phyloP scores from a whole-genome alignment of 2,329 filamentous ascomycete species.

The Sporothrix mexicana region DNA sequence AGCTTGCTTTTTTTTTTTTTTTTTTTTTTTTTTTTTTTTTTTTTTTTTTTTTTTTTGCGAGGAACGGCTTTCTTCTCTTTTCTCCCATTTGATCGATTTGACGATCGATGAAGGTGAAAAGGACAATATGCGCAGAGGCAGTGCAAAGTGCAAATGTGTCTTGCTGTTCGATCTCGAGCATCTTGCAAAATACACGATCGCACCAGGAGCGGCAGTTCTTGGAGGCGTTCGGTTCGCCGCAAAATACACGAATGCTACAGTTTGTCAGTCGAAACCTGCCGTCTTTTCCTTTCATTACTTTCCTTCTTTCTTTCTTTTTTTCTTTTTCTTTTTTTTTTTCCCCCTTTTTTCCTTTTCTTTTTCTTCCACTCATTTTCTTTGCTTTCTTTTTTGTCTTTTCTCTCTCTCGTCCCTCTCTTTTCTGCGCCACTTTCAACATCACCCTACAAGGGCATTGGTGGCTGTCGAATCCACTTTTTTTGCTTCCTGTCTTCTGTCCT shows the following conservation, averaged over 20 bases:
- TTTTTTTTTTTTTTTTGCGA: no score
- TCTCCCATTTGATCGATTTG: conserved; percentile 7
- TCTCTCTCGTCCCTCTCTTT: not conserved
- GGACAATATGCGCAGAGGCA: no score
- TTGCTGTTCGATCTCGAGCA: not conserved
- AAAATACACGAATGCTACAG: no score
- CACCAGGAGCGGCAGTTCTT: not conserved
- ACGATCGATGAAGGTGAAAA: not conserved
- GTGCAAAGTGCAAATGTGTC: not conserved
- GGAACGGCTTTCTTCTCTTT: not conserved
- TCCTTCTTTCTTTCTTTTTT: no score
- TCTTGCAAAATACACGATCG: conserved; percentile 4
- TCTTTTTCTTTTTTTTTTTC: not conserved
- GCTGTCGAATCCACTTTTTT: not conserved
- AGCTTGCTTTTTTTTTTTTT: not conserved
- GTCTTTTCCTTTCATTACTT: no score
- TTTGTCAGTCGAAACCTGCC: no score
- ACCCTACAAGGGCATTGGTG: conserved; percentile 4
- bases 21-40: no score
- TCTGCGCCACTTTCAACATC: not conserved
- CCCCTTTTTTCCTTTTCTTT: no score
- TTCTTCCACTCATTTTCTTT: no score
- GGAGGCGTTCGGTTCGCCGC: not conserved
- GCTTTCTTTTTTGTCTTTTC: not conserved
- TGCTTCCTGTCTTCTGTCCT: not conserved